phyloP scores from a whole-genome alignment of 2,329 filamentous ascomycete genomes.

The Purpureocillium lavendulum region DNA sequence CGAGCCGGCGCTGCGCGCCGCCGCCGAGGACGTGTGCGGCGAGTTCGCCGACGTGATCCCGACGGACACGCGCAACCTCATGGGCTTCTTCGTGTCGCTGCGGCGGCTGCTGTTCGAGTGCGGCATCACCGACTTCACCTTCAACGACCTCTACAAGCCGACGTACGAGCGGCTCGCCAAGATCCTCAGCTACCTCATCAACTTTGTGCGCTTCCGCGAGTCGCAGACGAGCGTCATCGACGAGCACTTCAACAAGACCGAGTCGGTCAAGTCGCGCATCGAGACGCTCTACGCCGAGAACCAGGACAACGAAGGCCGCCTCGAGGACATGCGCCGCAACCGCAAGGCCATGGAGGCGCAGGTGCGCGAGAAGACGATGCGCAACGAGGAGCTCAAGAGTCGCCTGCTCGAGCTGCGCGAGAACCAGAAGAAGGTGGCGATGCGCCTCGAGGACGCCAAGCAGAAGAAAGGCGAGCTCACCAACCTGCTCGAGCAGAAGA shows the following conservation, averaged over 20 bases:
- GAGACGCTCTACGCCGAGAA: constrained; percentile 81
- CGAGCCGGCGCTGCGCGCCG: constrained; percentile 89
- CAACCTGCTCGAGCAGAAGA: constrained; percentile 61
- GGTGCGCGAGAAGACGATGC: constrained; percentile 73
- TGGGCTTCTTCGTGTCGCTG: constrained; percentile 89
- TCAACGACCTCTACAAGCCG: constrained; percentile 84
- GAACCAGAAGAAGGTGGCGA: constrained; percentile 74
- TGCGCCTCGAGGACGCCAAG: constrained; percentile 76
- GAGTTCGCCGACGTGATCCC: constrained; percentile 80
- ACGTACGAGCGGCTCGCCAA: constrained; percentile 85
- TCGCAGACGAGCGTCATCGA: constrained; percentile 85
- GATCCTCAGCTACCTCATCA: constrained; percentile 97
- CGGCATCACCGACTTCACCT: constrained; percentile 87
- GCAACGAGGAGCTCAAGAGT: constrained; percentile 82
- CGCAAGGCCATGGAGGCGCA: constrained; percentile 73
- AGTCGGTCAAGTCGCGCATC: constrained; percentile 78
- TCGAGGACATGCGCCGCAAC: constrained; percentile 75
- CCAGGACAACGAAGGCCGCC: constrained; percentile 70
- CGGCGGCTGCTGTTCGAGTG: constrained; percentile 76
- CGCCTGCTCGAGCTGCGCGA: constrained; percentile 71
- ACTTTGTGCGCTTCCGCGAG: constrained; percentile 95
- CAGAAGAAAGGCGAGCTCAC: constrained; percentile 72
- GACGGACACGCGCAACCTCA: constrained; percentile 81
- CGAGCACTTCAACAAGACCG: constrained; percentile 85
- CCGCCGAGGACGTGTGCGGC: constrained; percentile 77